Evolutionary conservation across 1,139 yeast genomes (phyloP).

Genomic region (Zygoascus hellenicus): DNA sequence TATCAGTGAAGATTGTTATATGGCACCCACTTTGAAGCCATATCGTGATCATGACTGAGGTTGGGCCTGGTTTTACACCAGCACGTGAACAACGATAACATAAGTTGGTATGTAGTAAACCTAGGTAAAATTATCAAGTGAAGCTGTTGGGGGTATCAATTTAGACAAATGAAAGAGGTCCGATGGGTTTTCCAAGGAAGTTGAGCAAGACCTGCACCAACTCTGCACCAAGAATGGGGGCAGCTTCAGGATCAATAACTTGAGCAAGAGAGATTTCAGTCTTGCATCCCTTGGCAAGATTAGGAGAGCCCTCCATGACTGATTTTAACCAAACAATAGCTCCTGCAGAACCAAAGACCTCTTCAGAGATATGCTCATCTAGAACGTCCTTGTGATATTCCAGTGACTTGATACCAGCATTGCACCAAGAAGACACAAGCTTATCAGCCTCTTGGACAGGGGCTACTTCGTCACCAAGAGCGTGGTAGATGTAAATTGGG

Average conservation of each 20-base stretch:
- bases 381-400: slow-evolving; percentile 18
- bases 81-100: too few relatives aligned
- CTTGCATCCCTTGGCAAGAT: slow-evolving; percentile 11
- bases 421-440: slow-evolving; percentile 24
- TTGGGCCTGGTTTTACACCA: too few relatives aligned
- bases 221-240: slow-evolving; percentile 5
- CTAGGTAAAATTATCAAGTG: too few relatives aligned
- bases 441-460: slow-evolving; percentile 21
- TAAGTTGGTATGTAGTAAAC: too few relatives aligned
- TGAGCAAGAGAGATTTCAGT: neutral
- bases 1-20: too few relatives aligned
- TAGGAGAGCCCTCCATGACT: slow-evolving; percentile 13
- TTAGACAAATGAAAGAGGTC: neutral
- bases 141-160: neutral
- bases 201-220: neutral
- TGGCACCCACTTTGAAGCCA: too few relatives aligned
- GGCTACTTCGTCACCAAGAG: slow-evolving; percentile 26
- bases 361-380: slow-evolving; percentile 18
- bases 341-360: slow-evolving; percentile 12
- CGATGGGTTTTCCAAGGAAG: neutral
- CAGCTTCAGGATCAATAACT: neutral
- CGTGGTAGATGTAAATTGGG: slow-evolving; percentile 29
- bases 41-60: too few relatives aligned
- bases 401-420: slow-evolving; percentile 24
- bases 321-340: slow-evolving; percentile 17